Conservation (phyloP, 1,284 basidiomycete genomes). For the Ceratobasidium sp. region DNA sequence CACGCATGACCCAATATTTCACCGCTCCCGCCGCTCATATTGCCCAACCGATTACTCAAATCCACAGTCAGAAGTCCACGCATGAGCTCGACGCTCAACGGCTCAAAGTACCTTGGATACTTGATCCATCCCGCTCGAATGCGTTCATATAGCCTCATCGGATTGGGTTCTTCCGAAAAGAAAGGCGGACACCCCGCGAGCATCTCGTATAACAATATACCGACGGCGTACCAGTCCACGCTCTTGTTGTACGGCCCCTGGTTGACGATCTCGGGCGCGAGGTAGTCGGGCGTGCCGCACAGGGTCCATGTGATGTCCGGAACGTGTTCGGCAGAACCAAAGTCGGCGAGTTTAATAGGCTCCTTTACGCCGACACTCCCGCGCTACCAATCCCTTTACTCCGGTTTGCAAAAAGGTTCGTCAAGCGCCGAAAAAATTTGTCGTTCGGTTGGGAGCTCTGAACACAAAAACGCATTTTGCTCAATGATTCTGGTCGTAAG, state of each 20-base stretch:
- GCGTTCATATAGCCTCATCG: slow-evolving; percentile 75
- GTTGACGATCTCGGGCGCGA: slow-evolving; percentile 92
- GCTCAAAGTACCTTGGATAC: slow-evolving; percentile 91
- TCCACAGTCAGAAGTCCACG: slow-evolving; percentile 92
- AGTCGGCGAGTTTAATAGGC: slow-evolving; percentile 98
- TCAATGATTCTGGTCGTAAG: too few relatives aligned
- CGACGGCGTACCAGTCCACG: slow-evolving; percentile 99
- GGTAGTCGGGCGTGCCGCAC: slow-evolving; percentile 98
- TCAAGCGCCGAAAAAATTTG: too few relatives aligned
- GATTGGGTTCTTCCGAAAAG: slow-evolving; percentile 71
- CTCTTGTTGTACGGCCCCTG: slow-evolving; percentile 97
- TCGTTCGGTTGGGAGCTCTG: too few relatives aligned
- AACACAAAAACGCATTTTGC: too few relatives aligned
- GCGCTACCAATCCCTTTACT: too few relatives aligned
- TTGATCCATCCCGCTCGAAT: slow-evolving; percentile 71
- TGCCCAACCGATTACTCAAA: slow-evolving; percentile 93
- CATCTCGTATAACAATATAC: slow-evolving; percentile 98
- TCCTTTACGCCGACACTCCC: slow-evolving; percentile 95
- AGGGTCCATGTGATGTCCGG: slow-evolving; percentile 96
- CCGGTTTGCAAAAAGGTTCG: too few relatives aligned
- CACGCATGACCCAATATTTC: slow-evolving; percentile 98
- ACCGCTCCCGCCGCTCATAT: slow-evolving; percentile 90
- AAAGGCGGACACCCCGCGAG: slow-evolving; percentile 85
- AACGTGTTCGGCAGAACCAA: slow-evolving; percentile 96
- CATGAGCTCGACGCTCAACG: slow-evolving; percentile 88